Evolutionary conservation across 441 rosid species (phyloP).

Genomic region (Erodium trifolium): DNA sequence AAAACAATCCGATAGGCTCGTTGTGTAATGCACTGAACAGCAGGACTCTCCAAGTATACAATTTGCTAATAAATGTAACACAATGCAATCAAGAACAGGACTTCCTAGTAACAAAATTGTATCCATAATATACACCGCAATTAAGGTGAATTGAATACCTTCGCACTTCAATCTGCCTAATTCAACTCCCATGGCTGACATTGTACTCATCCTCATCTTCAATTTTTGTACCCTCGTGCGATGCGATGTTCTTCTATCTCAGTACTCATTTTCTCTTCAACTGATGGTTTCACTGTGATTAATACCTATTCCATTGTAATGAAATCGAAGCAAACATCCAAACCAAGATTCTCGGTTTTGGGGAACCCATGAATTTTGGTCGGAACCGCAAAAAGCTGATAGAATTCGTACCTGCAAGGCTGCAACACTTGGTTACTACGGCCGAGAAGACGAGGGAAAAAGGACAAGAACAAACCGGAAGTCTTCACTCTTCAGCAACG

Average conservation of each 20-base stretch:
- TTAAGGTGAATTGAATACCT: constrained; percentile 32
- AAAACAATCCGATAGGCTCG: background rate
- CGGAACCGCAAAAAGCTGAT: too few relatives aligned
- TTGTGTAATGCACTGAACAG: background rate
- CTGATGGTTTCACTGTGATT: constrained; percentile 6
- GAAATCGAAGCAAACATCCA: too few relatives aligned
- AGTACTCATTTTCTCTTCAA: constrained; percentile 32
- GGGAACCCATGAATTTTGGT: too few relatives aligned
- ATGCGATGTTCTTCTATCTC: constrained; percentile 11
- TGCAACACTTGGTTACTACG: too few relatives aligned
- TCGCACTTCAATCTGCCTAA: constrained; percentile 57
- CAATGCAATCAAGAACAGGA: background rate
- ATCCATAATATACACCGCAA: too few relatives aligned
- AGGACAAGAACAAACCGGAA: too few relatives aligned
- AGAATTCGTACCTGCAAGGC: too few relatives aligned
- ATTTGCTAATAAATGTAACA: background rate
- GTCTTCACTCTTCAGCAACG: too few relatives aligned
- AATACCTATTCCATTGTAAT: background rate
- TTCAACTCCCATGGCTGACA: constrained; percentile 24
- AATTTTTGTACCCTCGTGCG: too few relatives aligned
- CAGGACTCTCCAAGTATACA: background rate
- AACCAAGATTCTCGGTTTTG: too few relatives aligned
- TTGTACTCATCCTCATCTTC: constrained; percentile 28
- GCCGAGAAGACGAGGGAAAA: too few relatives aligned
- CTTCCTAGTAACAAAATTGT: too few relatives aligned